A percentile compares a stretch with the other conserved stretches of the same genome.
Conservation (phyloP, 306 rosid species). For the Dalbergia cultrata region DNA sequence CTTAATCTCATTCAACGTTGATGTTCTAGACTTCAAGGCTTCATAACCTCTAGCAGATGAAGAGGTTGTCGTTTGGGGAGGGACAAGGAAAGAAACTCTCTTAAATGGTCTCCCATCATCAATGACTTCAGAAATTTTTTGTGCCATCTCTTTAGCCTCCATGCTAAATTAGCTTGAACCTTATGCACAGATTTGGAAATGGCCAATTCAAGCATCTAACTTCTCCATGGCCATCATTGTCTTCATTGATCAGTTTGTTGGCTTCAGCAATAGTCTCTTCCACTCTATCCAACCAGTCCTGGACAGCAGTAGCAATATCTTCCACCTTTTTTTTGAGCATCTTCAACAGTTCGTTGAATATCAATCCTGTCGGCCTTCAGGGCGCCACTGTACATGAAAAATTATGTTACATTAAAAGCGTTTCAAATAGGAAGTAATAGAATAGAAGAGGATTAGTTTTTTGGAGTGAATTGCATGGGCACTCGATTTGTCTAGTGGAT, state of each 20-base stretch:
- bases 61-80: neutral
- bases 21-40: constrained; percentile 14
- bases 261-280: neutral
- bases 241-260: neutral
- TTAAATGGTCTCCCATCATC: neutral
- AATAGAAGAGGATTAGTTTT: too few relatives aligned
- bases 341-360: too few relatives aligned
- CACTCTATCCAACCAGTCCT: too few relatives aligned
- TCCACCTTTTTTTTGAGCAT: neutral
- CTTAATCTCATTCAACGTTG: neutral
- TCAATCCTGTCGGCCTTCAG: too few relatives aligned
- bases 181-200: neutral
- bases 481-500: too few relatives aligned
- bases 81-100: neutral
- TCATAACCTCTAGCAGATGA: neutral
- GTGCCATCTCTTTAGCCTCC: neutral
- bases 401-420: too few relatives aligned
- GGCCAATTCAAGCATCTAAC: neutral
- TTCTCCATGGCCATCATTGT: neutral
- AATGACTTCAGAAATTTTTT: neutral
- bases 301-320: neutral
- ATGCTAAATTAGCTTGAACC: constrained; percentile 6
- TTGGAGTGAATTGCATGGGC: too few relatives aligned
- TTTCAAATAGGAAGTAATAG: too few relatives aligned
- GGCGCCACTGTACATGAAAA: too few relatives aligned